phyloP scores from a whole-genome alignment of 2,329 filamentous ascomycete genomes.

The Curvularia verruculosa region DNA sequence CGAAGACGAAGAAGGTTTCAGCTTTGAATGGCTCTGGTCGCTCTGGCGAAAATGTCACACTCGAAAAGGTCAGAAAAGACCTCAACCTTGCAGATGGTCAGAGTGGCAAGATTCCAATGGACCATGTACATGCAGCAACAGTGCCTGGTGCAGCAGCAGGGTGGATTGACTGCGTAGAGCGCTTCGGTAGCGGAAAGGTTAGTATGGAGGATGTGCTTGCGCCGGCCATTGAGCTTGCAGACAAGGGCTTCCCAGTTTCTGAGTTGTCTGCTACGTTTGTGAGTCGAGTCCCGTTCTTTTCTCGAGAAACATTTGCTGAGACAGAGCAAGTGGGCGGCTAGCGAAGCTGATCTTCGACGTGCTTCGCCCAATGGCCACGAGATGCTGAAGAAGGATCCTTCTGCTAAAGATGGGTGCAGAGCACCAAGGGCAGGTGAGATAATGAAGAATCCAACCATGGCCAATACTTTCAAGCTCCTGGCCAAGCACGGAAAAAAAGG shows the following conservation, averaged over 20 bases:
- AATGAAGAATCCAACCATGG: slow-evolving; percentile 83
- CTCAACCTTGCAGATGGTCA: slow-evolving; percentile 68
- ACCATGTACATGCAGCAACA: slow-evolving; percentile 80
- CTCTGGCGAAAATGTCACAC: slow-evolving; percentile 69
- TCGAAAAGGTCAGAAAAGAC: slow-evolving; percentile 72
- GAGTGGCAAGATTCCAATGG: slow-evolving; percentile 69
- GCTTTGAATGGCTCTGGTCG: slow-evolving; percentile 95
- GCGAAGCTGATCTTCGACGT: slow-evolving; percentile 67
- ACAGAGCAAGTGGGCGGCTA: slow-evolving; percentile 68
- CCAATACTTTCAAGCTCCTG: slow-evolving; percentile 78
- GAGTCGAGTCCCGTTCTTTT: slow-evolving; percentile 44
- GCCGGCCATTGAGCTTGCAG: slow-evolving; percentile 84
- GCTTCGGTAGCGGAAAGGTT: slow-evolving; percentile 87
- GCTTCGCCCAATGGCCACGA: slow-evolving; percentile 88
- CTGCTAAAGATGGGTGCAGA: slow-evolving; percentile 71
- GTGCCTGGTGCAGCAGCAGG: slow-evolving; percentile 90
- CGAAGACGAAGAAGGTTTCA: slow-evolving; percentile 77
- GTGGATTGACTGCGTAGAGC: slow-evolving; percentile 87
- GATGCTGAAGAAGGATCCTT: slow-evolving; percentile 80
- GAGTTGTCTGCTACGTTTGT: slow-evolving; percentile 75
- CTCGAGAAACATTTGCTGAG: slow-evolving; percentile 9
- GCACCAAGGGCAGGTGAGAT: slow-evolving; percentile 83
- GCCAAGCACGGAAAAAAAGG: slow-evolving; percentile 83
- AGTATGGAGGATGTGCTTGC: slow-evolving; percentile 76
- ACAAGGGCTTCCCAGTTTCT: slow-evolving; percentile 87